A percentile compares a stretch with the other conserved stretches of the same genome.
These are phyloP conservation scores for Nitzschia sp. DNA, from an alignment of 108 stramenopile species.

Conservation along the genomic window DNA sequence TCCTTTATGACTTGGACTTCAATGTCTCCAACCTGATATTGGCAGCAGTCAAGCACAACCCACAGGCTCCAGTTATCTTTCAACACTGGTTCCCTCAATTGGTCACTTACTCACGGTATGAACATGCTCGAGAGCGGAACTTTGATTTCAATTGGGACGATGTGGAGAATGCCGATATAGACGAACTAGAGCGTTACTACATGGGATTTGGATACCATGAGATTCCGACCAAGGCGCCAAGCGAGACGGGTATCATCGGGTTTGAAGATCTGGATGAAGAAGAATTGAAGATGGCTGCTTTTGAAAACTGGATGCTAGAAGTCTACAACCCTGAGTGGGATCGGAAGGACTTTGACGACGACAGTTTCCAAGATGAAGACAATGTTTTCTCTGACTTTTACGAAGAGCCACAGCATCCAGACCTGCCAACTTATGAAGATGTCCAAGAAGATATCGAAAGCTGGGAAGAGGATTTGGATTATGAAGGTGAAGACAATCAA, in stretches of 20 bases:
- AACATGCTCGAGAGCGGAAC: conserved; percentile 58
- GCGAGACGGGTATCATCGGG: conserved; percentile 72
- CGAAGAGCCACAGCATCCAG: conserved; percentile 58
- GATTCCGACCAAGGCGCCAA: conserved; percentile 69
- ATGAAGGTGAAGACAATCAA: conserved; percentile 51
- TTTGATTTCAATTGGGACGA: conserved; percentile 86
- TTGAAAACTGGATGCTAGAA: conserved; percentile 84
- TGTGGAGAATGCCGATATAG: conserved; percentile 70
- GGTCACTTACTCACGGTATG: conserved; percentile 64
- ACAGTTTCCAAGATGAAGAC: conserved; percentile 72
- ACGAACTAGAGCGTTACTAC: conserved; percentile 77
- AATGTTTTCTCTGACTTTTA: conserved; percentile 76
- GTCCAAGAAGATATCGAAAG: conserved; percentile 61
- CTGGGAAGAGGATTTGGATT: conserved; percentile 62
- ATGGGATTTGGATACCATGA: conserved; percentile 73
- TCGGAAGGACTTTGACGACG: conserved; percentile 80
- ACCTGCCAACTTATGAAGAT: conserved; percentile 57
- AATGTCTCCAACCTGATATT: conserved; percentile 84
- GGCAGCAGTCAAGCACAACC: conserved; percentile 81
- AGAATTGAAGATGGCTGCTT: conserved; percentile 82
- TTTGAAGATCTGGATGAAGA: conserved; percentile 81
- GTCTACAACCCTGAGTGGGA: conserved; percentile 86
- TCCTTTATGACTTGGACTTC: conserved; percentile 81
- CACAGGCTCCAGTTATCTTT: conserved; percentile 74
- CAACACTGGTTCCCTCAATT: conserved; percentile 86